Evolutionary conservation across 164 flowering plant species (phyloP).

Genomic region (Aristolochia californica): DNA sequence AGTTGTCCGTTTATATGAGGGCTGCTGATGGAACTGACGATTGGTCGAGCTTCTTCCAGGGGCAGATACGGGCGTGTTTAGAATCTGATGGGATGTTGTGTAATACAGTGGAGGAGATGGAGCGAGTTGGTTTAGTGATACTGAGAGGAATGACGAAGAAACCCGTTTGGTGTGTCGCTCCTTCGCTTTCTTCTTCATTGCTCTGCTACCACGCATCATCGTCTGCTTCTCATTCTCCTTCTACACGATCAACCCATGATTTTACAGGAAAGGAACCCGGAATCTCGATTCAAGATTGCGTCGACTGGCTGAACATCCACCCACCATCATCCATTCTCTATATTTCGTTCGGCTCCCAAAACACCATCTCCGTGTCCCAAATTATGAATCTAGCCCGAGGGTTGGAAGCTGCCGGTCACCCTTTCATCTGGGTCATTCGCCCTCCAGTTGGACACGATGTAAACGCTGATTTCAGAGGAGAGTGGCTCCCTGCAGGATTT

Average conservation of each 20-base stretch:
- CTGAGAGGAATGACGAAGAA: conserved; percentile 18
- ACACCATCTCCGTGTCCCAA: conserved; percentile 16
- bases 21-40: conserved; percentile 3
- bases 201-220: background rate
- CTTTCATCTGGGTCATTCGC: conserved; percentile 5
- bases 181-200: conserved; percentile 2
- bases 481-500: conserved; percentile 19
- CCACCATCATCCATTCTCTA: conserved; percentile 8
- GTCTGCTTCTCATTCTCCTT: background rate
- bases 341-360: conserved; percentile 23
- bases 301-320: conserved; percentile 10
- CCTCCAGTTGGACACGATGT: conserved; percentile 17
- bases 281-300: background rate
- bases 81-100: background rate
- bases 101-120: conserved; percentile 43
- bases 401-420: conserved; percentile 13
- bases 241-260: background rate
- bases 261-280: background rate
- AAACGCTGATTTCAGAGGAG: conserved; percentile 11
- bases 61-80: background rate
- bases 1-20: background rate
- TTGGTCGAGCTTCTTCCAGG: conserved; percentile 1
- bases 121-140: conserved; percentile 26
- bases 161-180: conserved; percentile 27
- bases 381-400: conserved; percentile 23